A percentile compares a stretch with the other conserved stretches of the same genome.
Conservation (phyloP, 108 stramenopile species). For the Aurantiochytrium sp. region DNA sequence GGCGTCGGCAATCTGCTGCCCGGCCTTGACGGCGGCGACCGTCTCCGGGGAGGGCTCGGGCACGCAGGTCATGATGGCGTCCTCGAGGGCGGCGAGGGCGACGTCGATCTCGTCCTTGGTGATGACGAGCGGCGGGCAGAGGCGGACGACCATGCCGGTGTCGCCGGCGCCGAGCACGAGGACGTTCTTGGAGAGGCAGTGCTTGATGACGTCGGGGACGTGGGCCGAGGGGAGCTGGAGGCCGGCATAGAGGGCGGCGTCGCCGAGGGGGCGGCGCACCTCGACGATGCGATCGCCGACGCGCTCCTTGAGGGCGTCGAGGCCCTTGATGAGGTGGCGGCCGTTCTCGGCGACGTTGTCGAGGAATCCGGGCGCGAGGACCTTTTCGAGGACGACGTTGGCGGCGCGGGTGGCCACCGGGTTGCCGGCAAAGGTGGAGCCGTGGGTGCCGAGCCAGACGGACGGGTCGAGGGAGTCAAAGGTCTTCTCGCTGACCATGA, state of each 20-base stretch:
- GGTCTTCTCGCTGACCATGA: slow-evolving; percentile 80
- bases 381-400: slow-evolving; percentile 79
- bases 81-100: not conserved
- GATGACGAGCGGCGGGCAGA: slow-evolving; percentile 27
- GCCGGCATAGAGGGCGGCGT: not conserved
- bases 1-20: not conserved
- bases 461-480: slow-evolving; percentile 47
- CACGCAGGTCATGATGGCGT: not conserved
- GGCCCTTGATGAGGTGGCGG: slow-evolving; percentile 68
- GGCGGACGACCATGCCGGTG: not conserved
- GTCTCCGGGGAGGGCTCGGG: not conserved
- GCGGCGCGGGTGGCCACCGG: slow-evolving; percentile 74
- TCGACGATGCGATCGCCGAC: slow-evolving; percentile 74
- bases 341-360: slow-evolving; percentile 79
- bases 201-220: not conserved
- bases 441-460: slow-evolving; percentile 87
- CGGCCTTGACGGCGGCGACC: not conserved
- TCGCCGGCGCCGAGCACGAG: slow-evolving; percentile 30
- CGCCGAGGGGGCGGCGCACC: slow-evolving; percentile 65
- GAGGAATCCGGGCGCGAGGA: slow-evolving; percentile 73
- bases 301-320: slow-evolving; percentile 64
- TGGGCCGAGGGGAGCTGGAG: not conserved
- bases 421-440: slow-evolving; percentile 94
- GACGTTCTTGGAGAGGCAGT: not conserved
- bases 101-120: slow-evolving; percentile 23